A percentile compares a stretch with the other conserved stretches of the same genome.
Conservation (phyloP, 306 rosid genomes). For the Mucuna pruriens region DNA sequence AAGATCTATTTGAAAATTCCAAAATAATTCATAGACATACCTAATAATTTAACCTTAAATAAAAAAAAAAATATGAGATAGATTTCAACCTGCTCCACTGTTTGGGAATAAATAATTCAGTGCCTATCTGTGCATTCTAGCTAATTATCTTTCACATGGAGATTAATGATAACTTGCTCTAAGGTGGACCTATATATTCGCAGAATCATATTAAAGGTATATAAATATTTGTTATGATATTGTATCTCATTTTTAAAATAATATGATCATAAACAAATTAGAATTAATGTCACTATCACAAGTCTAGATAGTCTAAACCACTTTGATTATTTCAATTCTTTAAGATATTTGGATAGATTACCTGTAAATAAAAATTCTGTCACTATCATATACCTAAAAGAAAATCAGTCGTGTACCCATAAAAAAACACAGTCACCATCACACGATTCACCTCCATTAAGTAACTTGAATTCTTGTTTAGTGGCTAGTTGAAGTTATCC, state of each 20-base stretch:
- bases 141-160: background rate
- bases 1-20: too few species aligned
- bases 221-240: background rate
- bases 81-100: background rate
- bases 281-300: slow-evolving; percentile 12
- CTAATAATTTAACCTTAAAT: too few species aligned
- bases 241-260: background rate
- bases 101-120: slow-evolving; percentile 2
- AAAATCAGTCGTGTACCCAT: background rate
- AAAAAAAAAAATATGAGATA: background rate
- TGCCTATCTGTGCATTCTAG: background rate
- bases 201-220: background rate
- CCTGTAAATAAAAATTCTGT: background rate
- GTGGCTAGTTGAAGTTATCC: background rate
- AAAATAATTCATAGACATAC: too few species aligned
- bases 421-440: background rate
- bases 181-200: background rate
- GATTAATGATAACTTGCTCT: background rate
- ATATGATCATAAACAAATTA: background rate
- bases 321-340: slow-evolving; percentile 20
- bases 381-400: slow-evolving; percentile 1
- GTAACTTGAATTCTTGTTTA: slow-evolving; percentile 3
- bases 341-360: background rate
- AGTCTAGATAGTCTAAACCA: slow-evolving; percentile 11
- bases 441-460: background rate